These are phyloP conservation scores for Schwanniomyces etchellsii DNA, from an alignment of 1,139 yeast species.

Conservation along the genomic window DNA sequence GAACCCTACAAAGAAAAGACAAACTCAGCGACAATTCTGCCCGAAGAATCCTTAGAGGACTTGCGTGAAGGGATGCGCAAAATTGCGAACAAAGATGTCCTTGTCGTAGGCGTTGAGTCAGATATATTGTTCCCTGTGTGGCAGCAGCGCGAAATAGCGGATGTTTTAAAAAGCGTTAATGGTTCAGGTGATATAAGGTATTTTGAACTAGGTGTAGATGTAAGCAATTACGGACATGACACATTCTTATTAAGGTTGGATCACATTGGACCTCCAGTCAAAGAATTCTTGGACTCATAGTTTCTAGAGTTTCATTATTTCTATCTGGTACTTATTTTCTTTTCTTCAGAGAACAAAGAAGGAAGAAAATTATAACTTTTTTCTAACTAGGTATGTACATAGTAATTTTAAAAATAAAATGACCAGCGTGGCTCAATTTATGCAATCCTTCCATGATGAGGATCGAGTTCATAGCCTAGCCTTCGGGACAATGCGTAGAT, in stretches of 20 bases:
- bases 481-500: conserved; percentile 44
- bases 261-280: conserved; percentile 75
- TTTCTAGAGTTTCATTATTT: too few relatives aligned
- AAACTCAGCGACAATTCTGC: conserved; percentile 28
- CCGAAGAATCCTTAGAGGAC: conserved; percentile 55
- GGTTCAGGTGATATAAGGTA: conserved; percentile 40
- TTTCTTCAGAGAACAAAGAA: neutral
- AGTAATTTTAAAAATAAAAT: conserved; percentile 1
- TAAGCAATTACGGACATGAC: conserved; percentile 85
- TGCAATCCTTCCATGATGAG: conserved; percentile 47
- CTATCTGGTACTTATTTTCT: neutral
- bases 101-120: conserved; percentile 87
- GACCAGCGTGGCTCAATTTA: too few relatives aligned
- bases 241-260: conserved; percentile 76
- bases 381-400: neutral
- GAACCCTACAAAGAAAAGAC: conserved; percentile 53
- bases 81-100: conserved; percentile 57
- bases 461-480: conserved; percentile 63
- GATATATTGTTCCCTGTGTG: conserved; percentile 90
- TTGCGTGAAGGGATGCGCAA: conserved; percentile 59
- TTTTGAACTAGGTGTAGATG: conserved; percentile 68
- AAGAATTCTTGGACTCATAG: conserved; percentile 51
- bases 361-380: too few relatives aligned
- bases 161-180: conserved; percentile 42
- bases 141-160: conserved; percentile 85